Base-by-base conservation (phyloP, 2,329 filamentous ascomycete species). In the Aspergillus sp. region DNA sequence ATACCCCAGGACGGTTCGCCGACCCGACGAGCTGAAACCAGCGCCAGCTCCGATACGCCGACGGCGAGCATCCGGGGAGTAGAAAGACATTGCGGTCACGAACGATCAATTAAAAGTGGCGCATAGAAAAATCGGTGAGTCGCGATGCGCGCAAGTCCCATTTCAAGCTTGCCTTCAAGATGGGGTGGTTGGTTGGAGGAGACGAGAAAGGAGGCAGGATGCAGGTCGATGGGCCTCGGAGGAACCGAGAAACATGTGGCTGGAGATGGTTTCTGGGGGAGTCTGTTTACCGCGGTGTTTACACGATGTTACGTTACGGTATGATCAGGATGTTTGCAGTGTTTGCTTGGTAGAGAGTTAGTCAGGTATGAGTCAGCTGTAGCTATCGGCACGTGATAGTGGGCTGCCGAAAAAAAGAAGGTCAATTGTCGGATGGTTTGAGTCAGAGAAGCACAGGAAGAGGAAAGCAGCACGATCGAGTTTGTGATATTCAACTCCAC, bases 1-100 rank as follows among this genome's bases (percentile, higher is more conserved):
- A 71, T 94, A 91, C 60, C 84, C 70, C 51, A 73, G 56, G 31
- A 66, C 59, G 12, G 70, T 70, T 30, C 68, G 64, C 43, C 60
- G 56, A 19, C 69, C 66, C 7, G 65, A 64, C 36, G 66, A 57
- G 59, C 68, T 68, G 57, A 71, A 71, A 39, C 66, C 66, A 43
- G 59, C 54, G 45, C 64, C 62, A 43, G 61, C 61, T 57, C 60
- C 62, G 47, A 60, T 53, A 50, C 61, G 60, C 47, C 65, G 66
- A 45, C 62, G 60, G 47, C 66, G 66, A 52, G 54, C 49, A 54
- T 70, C 66, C 49, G 64, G 60, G 50, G 63, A 55, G 40, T 56
- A 55, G 45, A 62, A 66, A 46, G 67, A 68, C 67, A 70, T 70
- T 58, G 60, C 52, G 52, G 53, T 57, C 47, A 48, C 48, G 55